Conservation (phyloP, 495 filamentous ascomycete species). For the Copromyces sp. region DNA sequence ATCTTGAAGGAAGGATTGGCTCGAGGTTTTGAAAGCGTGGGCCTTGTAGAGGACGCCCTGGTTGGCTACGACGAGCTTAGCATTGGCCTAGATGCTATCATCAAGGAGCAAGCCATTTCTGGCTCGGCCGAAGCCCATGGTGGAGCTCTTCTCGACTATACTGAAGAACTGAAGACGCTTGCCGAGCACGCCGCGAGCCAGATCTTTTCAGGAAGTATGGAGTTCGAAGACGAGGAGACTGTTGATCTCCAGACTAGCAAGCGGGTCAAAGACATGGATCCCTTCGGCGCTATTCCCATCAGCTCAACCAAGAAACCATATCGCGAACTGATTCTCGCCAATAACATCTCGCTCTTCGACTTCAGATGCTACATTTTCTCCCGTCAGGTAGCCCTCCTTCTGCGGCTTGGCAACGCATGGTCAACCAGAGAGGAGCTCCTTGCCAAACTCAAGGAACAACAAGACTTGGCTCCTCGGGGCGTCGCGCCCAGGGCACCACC, state of each 20-base stretch:
- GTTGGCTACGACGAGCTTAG: conserved; percentile 88
- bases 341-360: conserved; percentile 94
- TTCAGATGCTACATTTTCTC: conserved; percentile 93
- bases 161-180: conserved; percentile 56
- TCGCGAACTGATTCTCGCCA: conserved; percentile 86
- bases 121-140: conserved; percentile 49
- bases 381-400: conserved; percentile 71
- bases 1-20: conserved; percentile 93
- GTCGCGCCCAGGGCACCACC: conserved; percentile 38
- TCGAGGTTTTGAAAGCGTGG: conserved; percentile 89
- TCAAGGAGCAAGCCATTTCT: conserved; percentile 57
- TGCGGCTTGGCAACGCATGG: conserved; percentile 67
- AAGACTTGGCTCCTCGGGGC: conserved; percentile 40
- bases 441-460: conserved; percentile 47
- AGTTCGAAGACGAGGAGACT: conserved; percentile 34
- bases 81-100: conserved; percentile 69
- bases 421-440: conserved; percentile 46
- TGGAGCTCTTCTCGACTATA: conserved; percentile 54
- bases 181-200: conserved; percentile 39
- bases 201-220: conserved; percentile 20
- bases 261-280: conserved; percentile 16
- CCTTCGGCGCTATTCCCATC: conserved; percentile 50
- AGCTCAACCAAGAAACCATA: conserved; percentile 70
- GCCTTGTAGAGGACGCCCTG: conserved; percentile 88
- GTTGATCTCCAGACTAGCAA: conserved; percentile 37